A percentile compares a stretch with the other conserved stretches of the same genome.
Evolutionary conservation across 1,139 yeast genomes (phyloP).

Genomic region (Blastobotrys petasosporus): DNA sequence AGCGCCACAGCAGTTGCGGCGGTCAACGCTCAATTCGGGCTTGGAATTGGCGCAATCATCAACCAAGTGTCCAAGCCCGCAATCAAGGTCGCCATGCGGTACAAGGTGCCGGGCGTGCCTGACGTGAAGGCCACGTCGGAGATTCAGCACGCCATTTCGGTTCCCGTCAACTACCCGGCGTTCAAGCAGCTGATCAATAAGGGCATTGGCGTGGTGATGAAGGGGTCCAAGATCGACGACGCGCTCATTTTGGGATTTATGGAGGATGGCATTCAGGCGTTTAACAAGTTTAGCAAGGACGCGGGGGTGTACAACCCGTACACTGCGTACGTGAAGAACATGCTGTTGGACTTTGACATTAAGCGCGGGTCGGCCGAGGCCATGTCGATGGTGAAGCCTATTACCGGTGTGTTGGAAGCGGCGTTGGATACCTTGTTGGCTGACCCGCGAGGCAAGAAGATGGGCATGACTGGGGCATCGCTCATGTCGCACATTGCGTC

Average conservation of each 20-base stretch:
- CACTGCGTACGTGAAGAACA: constrained; percentile 21
- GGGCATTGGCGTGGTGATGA: constrained; percentile 14
- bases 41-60: constrained; percentile 5
- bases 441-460: constrained; percentile 20
- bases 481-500: constrained; percentile 21
- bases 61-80: constrained; percentile 12
- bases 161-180: constrained; percentile 19
- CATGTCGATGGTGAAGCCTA: constrained; percentile 8
- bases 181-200: constrained; percentile 18
- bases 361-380: constrained; percentile 12
- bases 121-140: constrained; percentile 24
- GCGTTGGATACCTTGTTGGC: constrained; percentile 17
- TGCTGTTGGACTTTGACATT: constrained; percentile 22
- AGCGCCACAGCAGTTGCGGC: constrained; percentile 12
- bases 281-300: constrained; percentile 16
- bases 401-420: constrained; percentile 6
- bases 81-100: constrained; percentile 14
- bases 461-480: constrained; percentile 18
- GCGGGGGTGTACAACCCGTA: constrained; percentile 23
- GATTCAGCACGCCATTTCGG: constrained; percentile 21
- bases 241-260: constrained; percentile 14
- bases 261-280: constrained; percentile 19
- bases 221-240: constrained; percentile 11
- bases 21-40: constrained; percentile 14
- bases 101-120: constrained; percentile 15